Evolutionary conservation across 2,329 filamentous ascomycete species (phyloP).

Genomic region (Dactylellina sp.): DNA sequence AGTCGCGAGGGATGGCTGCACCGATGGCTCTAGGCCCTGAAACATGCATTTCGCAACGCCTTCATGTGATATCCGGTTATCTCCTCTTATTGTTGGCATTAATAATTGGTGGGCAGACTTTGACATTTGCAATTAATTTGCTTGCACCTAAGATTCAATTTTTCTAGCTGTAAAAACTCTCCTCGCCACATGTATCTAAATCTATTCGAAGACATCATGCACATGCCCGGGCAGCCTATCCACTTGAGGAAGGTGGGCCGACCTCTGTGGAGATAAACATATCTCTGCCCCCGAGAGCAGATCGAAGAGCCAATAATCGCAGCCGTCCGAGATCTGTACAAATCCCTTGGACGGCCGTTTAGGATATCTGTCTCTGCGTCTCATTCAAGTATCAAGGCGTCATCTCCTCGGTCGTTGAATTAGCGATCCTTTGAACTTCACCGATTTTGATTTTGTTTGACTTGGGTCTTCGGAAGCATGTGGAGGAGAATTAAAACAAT

Average conservation of each 20-base stretch:
- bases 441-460: too few relatives aligned
- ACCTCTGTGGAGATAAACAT: neutral
- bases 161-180: neutral
- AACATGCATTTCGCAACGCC: conserved; percentile 21
- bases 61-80: conserved; percentile 30
- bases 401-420: neutral
- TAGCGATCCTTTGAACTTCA: conserved; percentile 1
- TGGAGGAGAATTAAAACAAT: conserved; percentile 6
- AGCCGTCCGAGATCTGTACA: conserved; percentile 11
- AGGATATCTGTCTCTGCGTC: too few relatives aligned
- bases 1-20: neutral
- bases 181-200: conserved; percentile 20
- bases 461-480: conserved; percentile 46
- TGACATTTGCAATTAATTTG: conserved; percentile 11
- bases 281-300: neutral
- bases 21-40: conserved; percentile 29
- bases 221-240: conserved; percentile 39
- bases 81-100: conserved; percentile 30
- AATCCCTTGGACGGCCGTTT: neutral
- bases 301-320: neutral
- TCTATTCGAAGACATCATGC: conserved; percentile 9
- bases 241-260: conserved; percentile 40
- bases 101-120: conserved; percentile 30
- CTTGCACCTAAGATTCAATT: conserved; percentile 1
- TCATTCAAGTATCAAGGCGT: neutral